These are phyloP conservation scores for Grosmannia serpens DNA, from an alignment of 2,329 filamentous ascomycete genomes.

Conservation along the genomic window DNA sequence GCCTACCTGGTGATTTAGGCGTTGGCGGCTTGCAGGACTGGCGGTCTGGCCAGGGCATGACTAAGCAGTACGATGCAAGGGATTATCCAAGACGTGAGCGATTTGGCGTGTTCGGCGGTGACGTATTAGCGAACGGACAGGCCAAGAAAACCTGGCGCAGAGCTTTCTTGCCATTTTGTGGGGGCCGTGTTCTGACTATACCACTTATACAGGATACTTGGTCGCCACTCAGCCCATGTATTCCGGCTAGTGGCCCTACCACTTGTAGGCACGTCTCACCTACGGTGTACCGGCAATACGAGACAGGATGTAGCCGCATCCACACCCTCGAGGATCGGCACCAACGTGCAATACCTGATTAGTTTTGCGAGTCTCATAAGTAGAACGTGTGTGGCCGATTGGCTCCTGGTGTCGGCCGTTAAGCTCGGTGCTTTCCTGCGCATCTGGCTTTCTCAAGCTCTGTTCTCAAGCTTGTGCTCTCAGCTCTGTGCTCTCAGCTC, in stretches of 20 bases:
- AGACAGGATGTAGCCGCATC: no score
- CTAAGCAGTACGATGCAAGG: no score
- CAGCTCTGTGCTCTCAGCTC: background rate
- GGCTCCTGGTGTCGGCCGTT: no score
- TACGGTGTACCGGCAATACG: no score
- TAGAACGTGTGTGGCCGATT: background rate
- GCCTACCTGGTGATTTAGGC: constrained; percentile 40
- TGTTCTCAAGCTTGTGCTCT: background rate
- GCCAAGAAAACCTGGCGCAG: background rate
- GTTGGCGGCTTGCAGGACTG: background rate
- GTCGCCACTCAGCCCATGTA: no score
- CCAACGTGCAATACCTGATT: background rate
- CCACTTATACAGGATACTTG: no score
- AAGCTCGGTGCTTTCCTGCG: no score
- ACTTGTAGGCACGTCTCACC: no score
- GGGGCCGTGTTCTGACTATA: no score
- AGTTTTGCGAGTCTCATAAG: background rate
- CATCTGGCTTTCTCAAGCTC: background rate
- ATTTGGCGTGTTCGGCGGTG: background rate
- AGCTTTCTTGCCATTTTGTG: background rate
- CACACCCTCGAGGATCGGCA: background rate
- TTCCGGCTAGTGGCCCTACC: no score
- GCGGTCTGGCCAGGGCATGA: no score
- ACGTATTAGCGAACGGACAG: background rate
- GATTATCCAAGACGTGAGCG: no score